Evolutionary conservation across 2,329 filamentous ascomycete species (phyloP), one percentile per base, ranked within the genome.

Genomic region (Colletotrichum camelliae): DNA sequence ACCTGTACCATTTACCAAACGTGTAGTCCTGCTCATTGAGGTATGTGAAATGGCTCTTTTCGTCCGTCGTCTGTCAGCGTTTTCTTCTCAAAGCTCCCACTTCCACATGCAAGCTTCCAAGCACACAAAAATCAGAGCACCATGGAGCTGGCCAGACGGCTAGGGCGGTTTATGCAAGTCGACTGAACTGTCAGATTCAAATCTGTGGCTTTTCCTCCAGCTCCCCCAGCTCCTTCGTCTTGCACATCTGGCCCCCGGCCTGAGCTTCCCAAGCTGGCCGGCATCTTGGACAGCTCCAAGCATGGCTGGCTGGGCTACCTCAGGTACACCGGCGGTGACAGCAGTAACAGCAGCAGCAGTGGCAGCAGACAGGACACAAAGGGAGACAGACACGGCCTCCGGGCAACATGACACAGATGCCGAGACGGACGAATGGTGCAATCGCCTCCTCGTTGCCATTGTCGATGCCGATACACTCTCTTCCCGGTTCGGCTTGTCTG

Each of bases 11-110:
- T 65, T 55, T 64, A 18, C 10, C 29, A 35, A n/a, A 48, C 24
- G 74, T 76, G 64, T 74, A 55, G 37, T 75, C 70, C 70, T 74
- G 74, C 74, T 76, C 74, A 37, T 74, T 35, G 70, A 76, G 74
- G 74, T 76, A 66, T 39, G 74, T 76, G 27, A 31, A 57, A 15
- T 27, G 21, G 35, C 74, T 74, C 58, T n/a, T 74, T 69, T 48
- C 52, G 73, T 69, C 70, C 70, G 16, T 55, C 18, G 24, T 27
- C 15, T 9, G 5, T 31, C 58, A 24, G 13, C 21, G n/a, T 15
- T 43, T 58, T 31, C 69, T 33, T 18, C 12, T 27, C 48, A 60
- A 76, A 60, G 43, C 68, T 12, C 31, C 21, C 64, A 27, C 66
- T 65, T 13, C 16, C 69, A 61, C 70, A 52, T 67, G 62, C 48